Conservation (phyloP, 208 protist genomes). For the Leishmania mexicana region DNA sequence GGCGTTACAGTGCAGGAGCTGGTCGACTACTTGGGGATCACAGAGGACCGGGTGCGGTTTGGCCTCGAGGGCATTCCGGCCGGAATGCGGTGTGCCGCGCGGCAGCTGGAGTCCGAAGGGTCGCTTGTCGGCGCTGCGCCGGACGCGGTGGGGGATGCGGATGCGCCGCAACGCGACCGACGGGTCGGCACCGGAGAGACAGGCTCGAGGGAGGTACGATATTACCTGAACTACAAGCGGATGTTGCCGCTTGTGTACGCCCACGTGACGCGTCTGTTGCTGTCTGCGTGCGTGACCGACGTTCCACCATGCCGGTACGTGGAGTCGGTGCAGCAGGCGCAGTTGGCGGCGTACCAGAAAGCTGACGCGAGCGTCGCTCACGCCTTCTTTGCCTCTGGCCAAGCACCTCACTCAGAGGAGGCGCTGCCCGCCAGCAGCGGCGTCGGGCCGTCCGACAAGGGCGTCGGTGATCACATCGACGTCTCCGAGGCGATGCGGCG, state of each 20-base stretch:
- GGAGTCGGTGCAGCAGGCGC: slow-evolving; percentile 20
- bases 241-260: slow-evolving; percentile 75
- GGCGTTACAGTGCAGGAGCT: slow-evolving; percentile 76
- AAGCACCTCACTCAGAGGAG: neutral
- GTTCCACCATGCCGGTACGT: slow-evolving; percentile 32
- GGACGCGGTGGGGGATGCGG: neutral
- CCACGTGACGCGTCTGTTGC: slow-evolving; percentile 71
- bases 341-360: slow-evolving; percentile 16
- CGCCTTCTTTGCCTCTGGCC: slow-evolving; percentile 10
- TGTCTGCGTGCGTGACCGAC: slow-evolving; percentile 47
- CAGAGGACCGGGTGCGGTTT: slow-evolving; percentile 45
- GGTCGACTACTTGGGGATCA: slow-evolving; percentile 65
- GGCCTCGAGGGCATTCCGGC: slow-evolving; percentile 64
- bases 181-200: neutral
- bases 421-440: neutral
- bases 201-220: slow-evolving; percentile 27
- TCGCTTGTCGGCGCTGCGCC: neutral
- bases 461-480: slow-evolving; percentile 29
- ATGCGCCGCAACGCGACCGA: neutral
- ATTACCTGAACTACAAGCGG: slow-evolving; percentile 83
- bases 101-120: slow-evolving; percentile 41
- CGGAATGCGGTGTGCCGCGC: slow-evolving; percentile 67
- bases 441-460: neutral
- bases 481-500: slow-evolving; percentile 43
- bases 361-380: slow-evolving; percentile 13